Conservation (phyloP, 1,139 yeast species). For the Hanseniaspora uvarum region DNA sequence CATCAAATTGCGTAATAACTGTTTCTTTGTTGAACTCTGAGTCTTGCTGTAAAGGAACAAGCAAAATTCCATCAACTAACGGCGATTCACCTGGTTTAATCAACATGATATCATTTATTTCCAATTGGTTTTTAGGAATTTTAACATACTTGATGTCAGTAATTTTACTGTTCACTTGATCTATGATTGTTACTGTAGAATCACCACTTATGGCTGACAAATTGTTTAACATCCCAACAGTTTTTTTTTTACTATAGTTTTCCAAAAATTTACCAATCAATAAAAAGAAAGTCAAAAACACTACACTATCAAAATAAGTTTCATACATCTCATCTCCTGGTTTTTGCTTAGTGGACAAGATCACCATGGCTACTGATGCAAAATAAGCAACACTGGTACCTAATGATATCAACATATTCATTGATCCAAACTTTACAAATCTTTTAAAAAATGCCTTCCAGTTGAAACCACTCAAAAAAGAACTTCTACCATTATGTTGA, state of each 20-base stretch:
- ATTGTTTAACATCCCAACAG: conserved; percentile 54
- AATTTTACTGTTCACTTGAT: conserved; percentile 35
- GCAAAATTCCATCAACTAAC: conserved; percentile 56
- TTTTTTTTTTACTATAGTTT: conserved; percentile 52
- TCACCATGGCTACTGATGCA: conserved; percentile 52
- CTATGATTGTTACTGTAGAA: conserved; percentile 33
- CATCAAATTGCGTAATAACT: conserved; percentile 46
- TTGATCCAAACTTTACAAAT: conserved; percentile 58
- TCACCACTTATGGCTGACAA: conserved; percentile 44
- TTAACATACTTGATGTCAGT: conserved; percentile 21
- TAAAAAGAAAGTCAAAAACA: conserved; percentile 59
- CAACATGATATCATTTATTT: conserved; percentile 51
- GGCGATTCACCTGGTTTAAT: conserved; percentile 62
- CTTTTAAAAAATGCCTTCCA: conserved; percentile 12
- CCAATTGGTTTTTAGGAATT: conserved; percentile 45
- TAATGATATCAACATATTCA: conserved; percentile 60
- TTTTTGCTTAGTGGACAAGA: conserved; percentile 39
- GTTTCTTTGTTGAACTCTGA: neutral
- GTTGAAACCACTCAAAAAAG: neutral
- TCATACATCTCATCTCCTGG: conserved; percentile 30
- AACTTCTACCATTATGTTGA: neutral
- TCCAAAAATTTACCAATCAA: conserved; percentile 62
- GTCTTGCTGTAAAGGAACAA: conserved; percentile 20
- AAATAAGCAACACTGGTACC: conserved; percentile 67
- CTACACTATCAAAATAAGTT: conserved; percentile 70